phyloP scores from a whole-genome alignment of 75 land plant genomes.

The Pinus taeda region DNA sequence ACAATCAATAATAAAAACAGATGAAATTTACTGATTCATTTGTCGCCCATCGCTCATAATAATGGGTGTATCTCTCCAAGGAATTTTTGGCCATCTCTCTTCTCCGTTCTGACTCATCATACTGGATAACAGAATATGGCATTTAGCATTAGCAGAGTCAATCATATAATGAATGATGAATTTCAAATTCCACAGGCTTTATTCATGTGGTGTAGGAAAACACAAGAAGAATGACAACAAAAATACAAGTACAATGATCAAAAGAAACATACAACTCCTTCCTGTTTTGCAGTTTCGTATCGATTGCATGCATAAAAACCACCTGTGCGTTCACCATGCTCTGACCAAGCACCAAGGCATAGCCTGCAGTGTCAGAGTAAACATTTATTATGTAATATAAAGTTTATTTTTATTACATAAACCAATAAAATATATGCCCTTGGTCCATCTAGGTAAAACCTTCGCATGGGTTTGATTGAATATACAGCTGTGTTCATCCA shows the following conservation, averaged over 20 bases:
- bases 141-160: neutral
- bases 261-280: slow-evolving; percentile 73
- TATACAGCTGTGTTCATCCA: neutral
- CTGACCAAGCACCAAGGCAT: slow-evolving; percentile 97
- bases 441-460: too few relatives aligned
- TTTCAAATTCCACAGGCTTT: neutral
- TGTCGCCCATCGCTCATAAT: slow-evolving; percentile 97
- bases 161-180: neutral
- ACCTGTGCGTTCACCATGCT: slow-evolving; percentile 97
- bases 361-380: slow-evolving; percentile 48
- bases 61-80: slow-evolving; percentile 92
- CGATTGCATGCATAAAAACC: slow-evolving; percentile 98
- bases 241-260: neutral
- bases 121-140: slow-evolving; percentile 32
- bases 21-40: slow-evolving; percentile 69
- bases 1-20: neutral
- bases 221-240: neutral
- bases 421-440: neutral
- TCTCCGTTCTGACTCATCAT: slow-evolving; percentile 90
- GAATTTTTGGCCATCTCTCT: slow-evolving; percentile 98
- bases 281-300: slow-evolving; percentile 96
- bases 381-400: neutral
- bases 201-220: neutral
- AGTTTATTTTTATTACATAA: neutral
- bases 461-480: neutral